Percentiles rank a stretch among this genome's conserved stretches.
Conservation (phyloP, 2,329 filamentous ascomycete species). For the Colletotrichum trifolii region DNA sequence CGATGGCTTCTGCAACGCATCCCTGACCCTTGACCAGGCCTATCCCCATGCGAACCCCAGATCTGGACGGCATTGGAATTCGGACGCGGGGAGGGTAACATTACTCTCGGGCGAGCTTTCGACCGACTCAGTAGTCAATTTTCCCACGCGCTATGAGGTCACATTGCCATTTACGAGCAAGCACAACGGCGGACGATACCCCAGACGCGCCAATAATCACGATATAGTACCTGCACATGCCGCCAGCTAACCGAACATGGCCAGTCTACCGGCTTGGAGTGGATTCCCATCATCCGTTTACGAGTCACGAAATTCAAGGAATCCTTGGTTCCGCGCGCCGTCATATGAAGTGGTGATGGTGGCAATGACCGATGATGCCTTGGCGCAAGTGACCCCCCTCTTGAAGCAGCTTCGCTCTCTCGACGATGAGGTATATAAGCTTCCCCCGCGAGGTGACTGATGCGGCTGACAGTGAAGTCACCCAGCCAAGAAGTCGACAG, state of each 20-base stretch:
- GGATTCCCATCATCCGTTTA: slow-evolving; percentile 16
- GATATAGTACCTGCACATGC: slow-evolving; percentile 21
- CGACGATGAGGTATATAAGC: slow-evolving; percentile 20
- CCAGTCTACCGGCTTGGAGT: slow-evolving; percentile 18
- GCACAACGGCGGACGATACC: neutral
- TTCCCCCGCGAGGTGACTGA: neutral
- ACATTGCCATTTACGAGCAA: slow-evolving; percentile 11
- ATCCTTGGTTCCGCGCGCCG: slow-evolving; percentile 11
- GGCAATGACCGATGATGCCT: slow-evolving; percentile 14
- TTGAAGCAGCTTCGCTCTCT: neutral
- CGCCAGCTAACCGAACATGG: slow-evolving; percentile 19
- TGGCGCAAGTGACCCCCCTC: slow-evolving; percentile 8
- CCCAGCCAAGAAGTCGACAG: too few species aligned
- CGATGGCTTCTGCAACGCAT: slow-evolving; percentile 3
- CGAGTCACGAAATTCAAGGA: slow-evolving; percentile 28
- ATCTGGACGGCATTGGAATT: slow-evolving; percentile 29
- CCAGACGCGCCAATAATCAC: slow-evolving; percentile 29
- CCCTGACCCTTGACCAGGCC: neutral
- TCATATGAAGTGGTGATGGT: neutral
- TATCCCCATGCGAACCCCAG: slow-evolving; percentile 30
- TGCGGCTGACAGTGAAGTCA: too few species aligned
- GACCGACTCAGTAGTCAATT: slow-evolving; percentile 22
- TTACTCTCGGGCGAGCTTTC: slow-evolving; percentile 26
- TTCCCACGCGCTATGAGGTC: slow-evolving; percentile 28
- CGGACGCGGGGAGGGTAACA: slow-evolving; percentile 24